These are phyloP conservation scores for Naganishia vishniacii DNA, from an alignment of 768 basidiomycete species.

Conservation along the genomic window DNA sequence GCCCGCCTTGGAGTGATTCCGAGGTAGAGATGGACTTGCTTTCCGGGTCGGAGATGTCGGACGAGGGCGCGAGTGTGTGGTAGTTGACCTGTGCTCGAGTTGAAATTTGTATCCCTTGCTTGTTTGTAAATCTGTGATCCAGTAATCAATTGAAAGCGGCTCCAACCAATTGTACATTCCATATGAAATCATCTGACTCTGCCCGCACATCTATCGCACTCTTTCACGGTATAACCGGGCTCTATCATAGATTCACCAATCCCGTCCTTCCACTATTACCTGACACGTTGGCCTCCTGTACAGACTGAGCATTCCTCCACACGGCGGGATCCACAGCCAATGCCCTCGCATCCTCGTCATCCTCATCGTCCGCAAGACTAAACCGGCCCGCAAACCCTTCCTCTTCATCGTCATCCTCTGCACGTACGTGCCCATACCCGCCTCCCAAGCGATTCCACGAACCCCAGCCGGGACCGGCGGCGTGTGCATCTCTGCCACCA, in stretches of 20 bases:
- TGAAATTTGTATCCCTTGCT: background rate
- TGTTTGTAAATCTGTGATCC: background rate
- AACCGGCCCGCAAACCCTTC: slow-evolving; percentile 44
- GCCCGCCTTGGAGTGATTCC: slow-evolving; percentile 16
- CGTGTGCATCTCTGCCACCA: background rate
- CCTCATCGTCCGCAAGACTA: slow-evolving; percentile 45
- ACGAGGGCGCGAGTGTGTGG: slow-evolving; percentile 6
- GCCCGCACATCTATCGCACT: background rate
- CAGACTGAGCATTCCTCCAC: slow-evolving; percentile 33
- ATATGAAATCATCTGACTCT: background rate
- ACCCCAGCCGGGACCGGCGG: slow-evolving; percentile 28
- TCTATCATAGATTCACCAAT: slow-evolving; percentile 3
- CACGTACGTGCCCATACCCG: slow-evolving; percentile 39
- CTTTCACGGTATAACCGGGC: background rate
- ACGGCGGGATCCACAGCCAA: slow-evolving; percentile 41
- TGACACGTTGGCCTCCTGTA: background rate
- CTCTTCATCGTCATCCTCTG: slow-evolving; percentile 42
- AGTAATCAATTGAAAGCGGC: background rate
- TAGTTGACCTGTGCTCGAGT: background rate
- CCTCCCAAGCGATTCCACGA: slow-evolving; percentile 33
- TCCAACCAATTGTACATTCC: background rate
- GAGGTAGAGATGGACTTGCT: slow-evolving; percentile 10
- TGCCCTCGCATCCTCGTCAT: slow-evolving; percentile 35
- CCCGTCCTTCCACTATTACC: slow-evolving; percentile 16
- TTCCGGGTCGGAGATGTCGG: slow-evolving; percentile 12